Evolutionary conservation across 148 eudicot species (phyloP).

Genomic region (Vaccinium darrowii): DNA sequence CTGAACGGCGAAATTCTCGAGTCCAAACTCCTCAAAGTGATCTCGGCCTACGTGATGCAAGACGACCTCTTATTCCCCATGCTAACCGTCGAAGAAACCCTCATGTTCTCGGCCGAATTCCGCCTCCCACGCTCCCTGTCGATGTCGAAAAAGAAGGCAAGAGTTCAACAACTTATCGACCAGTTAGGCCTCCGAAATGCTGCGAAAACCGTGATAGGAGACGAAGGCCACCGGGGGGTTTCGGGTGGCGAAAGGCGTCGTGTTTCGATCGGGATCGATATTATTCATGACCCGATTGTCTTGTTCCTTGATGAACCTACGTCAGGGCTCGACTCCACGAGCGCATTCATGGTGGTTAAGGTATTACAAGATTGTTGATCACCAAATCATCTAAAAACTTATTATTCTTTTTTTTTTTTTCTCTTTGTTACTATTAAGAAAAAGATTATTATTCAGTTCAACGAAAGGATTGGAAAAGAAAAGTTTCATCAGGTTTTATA

Average conservation of each 20-base stretch:
- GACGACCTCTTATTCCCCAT: constrained; percentile 85
- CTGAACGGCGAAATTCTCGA: constrained; percentile 71
- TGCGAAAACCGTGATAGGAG: constrained; percentile 81
- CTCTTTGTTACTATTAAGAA: too few relatives aligned
- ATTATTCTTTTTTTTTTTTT: too few relatives aligned
- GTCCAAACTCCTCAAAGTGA: constrained; percentile 60
- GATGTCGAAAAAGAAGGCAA: constrained; percentile 55
- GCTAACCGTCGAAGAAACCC: constrained; percentile 89
- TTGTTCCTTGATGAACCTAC: constrained; percentile 91
- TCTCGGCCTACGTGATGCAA: constrained; percentile 97
- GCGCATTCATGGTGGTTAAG: constrained; percentile 85
- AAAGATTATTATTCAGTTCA: too few relatives aligned
- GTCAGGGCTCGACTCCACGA: constrained; percentile 87
- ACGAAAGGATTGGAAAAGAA: neutral
- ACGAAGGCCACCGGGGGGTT: constrained; percentile 84
- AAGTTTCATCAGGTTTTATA: neutral
- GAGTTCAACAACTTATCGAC: constrained; percentile 75
- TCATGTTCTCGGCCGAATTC: constrained; percentile 86
- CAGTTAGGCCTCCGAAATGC: constrained; percentile 74
- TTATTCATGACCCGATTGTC: constrained; percentile 81
- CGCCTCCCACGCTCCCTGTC: constrained; percentile 71
- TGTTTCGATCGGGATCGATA: constrained; percentile 79
- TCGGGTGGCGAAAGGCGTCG: constrained; percentile 90
- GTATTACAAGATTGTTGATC: neutral
- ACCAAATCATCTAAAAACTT: neutral